Conservation (phyloP, 352 stramenopile species). For the Globisporangium irregulare region DNA sequence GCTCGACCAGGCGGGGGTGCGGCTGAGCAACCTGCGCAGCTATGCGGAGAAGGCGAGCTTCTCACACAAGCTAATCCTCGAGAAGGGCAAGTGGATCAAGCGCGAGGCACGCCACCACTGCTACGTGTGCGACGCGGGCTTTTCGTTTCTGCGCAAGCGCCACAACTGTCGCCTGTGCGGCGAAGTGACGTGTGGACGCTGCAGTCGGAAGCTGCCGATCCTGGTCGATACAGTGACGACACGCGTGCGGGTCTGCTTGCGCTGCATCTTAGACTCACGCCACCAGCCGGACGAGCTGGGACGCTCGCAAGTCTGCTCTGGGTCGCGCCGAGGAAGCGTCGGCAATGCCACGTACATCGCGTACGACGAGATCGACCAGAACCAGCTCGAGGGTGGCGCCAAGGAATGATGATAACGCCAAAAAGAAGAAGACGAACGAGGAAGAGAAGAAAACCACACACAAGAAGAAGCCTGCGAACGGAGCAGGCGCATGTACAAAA, state of each 20-base stretch:
- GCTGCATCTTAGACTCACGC: slow-evolving; percentile 71
- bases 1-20: slow-evolving; percentile 52
- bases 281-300: slow-evolving; percentile 55
- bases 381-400: neutral
- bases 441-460: neutral
- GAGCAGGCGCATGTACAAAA: neutral
- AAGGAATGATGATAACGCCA: neutral
- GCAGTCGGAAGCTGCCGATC: slow-evolving; percentile 68
- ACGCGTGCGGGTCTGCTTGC: slow-evolving; percentile 71
- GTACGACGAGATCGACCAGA: slow-evolving; percentile 46
- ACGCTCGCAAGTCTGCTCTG: slow-evolving; percentile 23
- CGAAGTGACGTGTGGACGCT: slow-evolving; percentile 64
- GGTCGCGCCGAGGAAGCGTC: slow-evolving; percentile 35
- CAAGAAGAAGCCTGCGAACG: slow-evolving; percentile 8
- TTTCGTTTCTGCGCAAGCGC: slow-evolving; percentile 75
- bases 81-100: slow-evolving; percentile 39
- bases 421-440: neutral
- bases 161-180: slow-evolving; percentile 76
- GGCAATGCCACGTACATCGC: slow-evolving; percentile 64
- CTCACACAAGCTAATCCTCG: slow-evolving; percentile 46
- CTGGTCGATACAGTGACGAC: slow-evolving; percentile 57
- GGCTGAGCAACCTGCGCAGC: slow-evolving; percentile 54
- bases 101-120: slow-evolving; percentile 49
- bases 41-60: slow-evolving; percentile 73
- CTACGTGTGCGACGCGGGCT: slow-evolving; percentile 60